These are phyloP conservation scores for Monarda citriodora DNA, from an alignment of 305 asterid genomes.

Conservation along the genomic window DNA sequence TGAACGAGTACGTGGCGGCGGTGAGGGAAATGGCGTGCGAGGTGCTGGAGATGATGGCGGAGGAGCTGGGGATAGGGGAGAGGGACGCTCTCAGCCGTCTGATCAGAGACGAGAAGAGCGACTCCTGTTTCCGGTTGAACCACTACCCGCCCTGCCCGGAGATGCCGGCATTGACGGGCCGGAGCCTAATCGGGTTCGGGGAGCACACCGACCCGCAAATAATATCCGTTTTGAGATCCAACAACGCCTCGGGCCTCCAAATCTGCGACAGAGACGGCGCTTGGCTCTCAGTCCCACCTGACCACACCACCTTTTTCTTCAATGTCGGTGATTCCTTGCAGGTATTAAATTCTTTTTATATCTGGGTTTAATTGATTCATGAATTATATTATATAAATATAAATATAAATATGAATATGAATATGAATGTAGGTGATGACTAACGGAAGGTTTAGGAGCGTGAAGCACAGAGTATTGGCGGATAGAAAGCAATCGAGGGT, in stretches of 20 bases:
- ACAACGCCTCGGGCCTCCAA: constrained; percentile 68
- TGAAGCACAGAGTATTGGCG: constrained; percentile 75
- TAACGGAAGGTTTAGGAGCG: constrained; percentile 75
- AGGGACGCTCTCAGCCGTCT: constrained; percentile 39
- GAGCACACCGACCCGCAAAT: constrained; percentile 93
- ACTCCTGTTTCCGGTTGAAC: constrained; percentile 58
- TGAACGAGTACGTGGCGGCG: constrained; percentile 41
- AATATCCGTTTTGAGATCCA: constrained; percentile 70
- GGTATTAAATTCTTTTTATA: constrained; percentile 18
- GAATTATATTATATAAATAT: too few relatives aligned
- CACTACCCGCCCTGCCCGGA: constrained; percentile 69
- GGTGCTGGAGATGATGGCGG: constrained; percentile 71
- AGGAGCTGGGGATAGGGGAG: constrained; percentile 34
- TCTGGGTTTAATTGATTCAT: too few relatives aligned
- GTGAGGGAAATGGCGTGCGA: constrained; percentile 50
- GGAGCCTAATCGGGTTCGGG: constrained; percentile 70
- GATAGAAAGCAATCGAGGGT: constrained; percentile 40
- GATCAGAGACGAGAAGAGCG: constrained; percentile 50
- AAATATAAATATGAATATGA: too few relatives aligned
- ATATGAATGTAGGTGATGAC: too few relatives aligned
- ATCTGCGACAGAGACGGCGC: constrained; percentile 55
- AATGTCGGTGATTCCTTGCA: constrained; percentile 79
- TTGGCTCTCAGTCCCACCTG: constrained; percentile 77
- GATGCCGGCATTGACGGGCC: constrained; percentile 38
- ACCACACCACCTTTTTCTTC: constrained; percentile 61